Evolutionary conservation across 2,329 filamentous ascomycete species (phyloP), one percentile per base, ranked within the genome.

Genomic region (Amesomyces nigricolor): DNA sequence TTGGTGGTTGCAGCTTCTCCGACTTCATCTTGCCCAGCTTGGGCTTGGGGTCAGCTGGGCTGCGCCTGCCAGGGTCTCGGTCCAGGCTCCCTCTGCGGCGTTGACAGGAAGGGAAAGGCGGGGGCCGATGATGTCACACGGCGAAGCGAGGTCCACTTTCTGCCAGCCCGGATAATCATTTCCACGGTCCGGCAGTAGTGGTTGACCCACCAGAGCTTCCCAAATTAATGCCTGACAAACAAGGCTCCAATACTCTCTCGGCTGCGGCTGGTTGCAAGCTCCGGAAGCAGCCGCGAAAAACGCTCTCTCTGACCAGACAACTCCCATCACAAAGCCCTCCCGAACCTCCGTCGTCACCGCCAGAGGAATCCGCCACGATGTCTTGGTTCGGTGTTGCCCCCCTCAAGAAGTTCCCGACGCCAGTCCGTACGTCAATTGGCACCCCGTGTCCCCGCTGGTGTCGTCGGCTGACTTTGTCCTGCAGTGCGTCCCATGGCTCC

Each of bases 401-500:
- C 60, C 70, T 83, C 69, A 91, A 91, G 82, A 91, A 90, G 80
- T 92, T 89, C 78, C 84, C 85, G 68, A 80, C 83, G 71, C 87
- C 87, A 66, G 76, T 91, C 73, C 78, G 88, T 92, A 82, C 69
- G 88, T 85, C 70, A 73, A 77, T 74, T 59, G 38, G 39, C 46
- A 35, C 54, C 32, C 22, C 3, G n/a, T 19, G 17, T 26, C 26
- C 2, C 29, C 9, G 43, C 8, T 42, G 47, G n/a, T 19, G 44
- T 16, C 35, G 26, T 14, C 30, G 38, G 30, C 32, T 22, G 49
- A 44, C 17, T 16, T 14, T 17, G 49, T 50, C 57, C 62, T 68
- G 72, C 71, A 97, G 92, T 89, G 78, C 83, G 83, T 81, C 91
- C 92, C 67, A 86, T 95, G 86, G 85, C 83, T 73, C 92, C 92